Conservation (phyloP, 2,329 filamentous ascomycete species). For the Didymellaceae sp. region DNA sequence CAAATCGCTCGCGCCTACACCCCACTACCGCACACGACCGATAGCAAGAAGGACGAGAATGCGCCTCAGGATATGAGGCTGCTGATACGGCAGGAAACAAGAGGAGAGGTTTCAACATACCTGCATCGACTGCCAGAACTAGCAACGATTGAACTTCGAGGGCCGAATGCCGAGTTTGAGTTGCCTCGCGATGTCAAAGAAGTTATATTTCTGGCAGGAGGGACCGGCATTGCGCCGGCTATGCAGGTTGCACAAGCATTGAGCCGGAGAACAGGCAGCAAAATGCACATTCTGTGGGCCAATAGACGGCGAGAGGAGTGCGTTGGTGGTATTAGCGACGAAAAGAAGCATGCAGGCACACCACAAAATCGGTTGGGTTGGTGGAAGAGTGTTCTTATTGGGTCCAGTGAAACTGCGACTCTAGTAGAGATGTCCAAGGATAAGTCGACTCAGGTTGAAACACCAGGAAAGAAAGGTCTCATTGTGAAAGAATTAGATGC, state of each 20-base stretch:
- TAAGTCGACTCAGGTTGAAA: conserved; percentile 1
- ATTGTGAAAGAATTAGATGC: conserved; percentile 69
- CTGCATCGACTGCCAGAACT: conserved; percentile 70
- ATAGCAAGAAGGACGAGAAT: conserved; percentile 33
- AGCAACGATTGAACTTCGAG: conserved; percentile 74
- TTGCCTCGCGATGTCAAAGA: conserved; percentile 60
- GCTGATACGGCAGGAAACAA: conserved; percentile 76
- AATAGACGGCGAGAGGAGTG: conserved; percentile 72
- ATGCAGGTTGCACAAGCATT: conserved; percentile 77
- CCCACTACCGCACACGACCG: conserved; percentile 70
- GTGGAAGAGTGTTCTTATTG: conserved; percentile 38
- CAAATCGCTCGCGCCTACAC: conserved; percentile 94
- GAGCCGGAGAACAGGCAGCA: conserved; percentile 52
- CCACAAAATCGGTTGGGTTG: conserved; percentile 27
- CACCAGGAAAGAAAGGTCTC: conserved; percentile 45
- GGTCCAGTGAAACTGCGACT: conserved; percentile 15
- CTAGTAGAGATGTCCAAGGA: conserved; percentile 13
- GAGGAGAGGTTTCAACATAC: conserved; percentile 87
- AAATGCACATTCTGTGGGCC: conserved; percentile 82
- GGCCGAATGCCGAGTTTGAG: conserved; percentile 74
- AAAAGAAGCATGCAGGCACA: conserved; percentile 2
- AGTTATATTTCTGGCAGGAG: conserved; percentile 86
- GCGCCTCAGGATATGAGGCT: conserved; percentile 64
- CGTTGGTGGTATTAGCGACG: conserved; percentile 63
- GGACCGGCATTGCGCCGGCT: conserved; percentile 90